Evolutionary conservation across 371 early-diverging fungal genomes (phyloP).

Genomic region (Mucor circinelloides): DNA sequence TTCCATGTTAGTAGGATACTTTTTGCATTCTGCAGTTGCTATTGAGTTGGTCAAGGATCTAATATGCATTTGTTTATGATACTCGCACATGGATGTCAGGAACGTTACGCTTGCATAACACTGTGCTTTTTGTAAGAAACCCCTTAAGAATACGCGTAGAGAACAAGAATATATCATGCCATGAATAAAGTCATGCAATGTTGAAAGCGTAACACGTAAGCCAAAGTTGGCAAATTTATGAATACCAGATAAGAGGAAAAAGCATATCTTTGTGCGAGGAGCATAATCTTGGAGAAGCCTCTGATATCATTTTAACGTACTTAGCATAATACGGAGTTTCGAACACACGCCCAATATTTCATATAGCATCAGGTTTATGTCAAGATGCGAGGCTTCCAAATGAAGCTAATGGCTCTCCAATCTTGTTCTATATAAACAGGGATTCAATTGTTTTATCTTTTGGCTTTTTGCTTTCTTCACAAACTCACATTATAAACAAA

Average conservation of each 20-base stretch:
- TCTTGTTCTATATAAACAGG: neutral
- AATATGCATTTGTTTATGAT: too few species aligned
- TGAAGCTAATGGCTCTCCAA: neutral
- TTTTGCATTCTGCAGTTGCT: too few species aligned
- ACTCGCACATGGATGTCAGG: too few species aligned
- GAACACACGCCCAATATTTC: neutral
- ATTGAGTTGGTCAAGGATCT: too few species aligned
- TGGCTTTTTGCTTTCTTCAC: neutral
- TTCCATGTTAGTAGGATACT: too few species aligned
- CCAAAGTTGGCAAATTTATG: neutral
- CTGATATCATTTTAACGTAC: conserved; percentile 13
- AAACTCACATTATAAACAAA: neutral
- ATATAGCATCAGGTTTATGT: neutral
- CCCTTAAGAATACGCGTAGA: too few species aligned
- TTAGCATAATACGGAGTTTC: conserved; percentile 8
- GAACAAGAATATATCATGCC: neutral
- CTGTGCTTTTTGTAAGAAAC: too few species aligned
- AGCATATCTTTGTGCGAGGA: neutral
- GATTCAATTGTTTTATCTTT: neutral
- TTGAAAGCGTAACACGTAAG: neutral
- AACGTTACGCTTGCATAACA: neutral
- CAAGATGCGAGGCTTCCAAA: neutral
- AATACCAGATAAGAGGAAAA: neutral
- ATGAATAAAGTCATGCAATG: neutral
- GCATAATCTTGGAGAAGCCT: neutral